Percentiles rank a stretch among this genome's conserved stretches.
Conservation (phyloP, 2,329 filamentous ascomycete species). For the Chrysosporium queenslandicum region DNA sequence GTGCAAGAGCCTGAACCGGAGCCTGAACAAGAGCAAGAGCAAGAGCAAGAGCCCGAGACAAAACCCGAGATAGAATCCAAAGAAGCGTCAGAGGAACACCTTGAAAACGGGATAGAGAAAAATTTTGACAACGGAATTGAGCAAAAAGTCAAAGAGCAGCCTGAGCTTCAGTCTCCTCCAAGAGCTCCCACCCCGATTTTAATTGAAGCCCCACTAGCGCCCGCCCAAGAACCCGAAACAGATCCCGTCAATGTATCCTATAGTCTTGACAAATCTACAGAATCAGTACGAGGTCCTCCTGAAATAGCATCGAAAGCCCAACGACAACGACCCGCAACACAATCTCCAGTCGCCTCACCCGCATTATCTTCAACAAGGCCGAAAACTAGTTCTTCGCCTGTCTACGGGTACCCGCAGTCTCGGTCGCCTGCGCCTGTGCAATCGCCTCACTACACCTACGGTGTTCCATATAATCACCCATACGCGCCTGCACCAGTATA, state of each 20-base stretch:
- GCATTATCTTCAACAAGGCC: constrained; percentile 13
- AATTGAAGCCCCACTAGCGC: constrained; percentile 2
- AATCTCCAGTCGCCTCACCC: constrained; percentile 11
- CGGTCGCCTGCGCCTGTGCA: constrained; percentile 19
- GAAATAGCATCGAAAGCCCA: constrained; percentile 11
- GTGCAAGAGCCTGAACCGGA: not conserved
- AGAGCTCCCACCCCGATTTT: not conserved
- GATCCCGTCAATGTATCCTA: constrained; percentile 12
- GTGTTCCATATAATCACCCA: constrained; percentile 29
- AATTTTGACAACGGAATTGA: not conserved
- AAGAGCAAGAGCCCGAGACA: not conserved
- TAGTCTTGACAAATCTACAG: constrained; percentile 10
- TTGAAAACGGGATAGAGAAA: not conserved
- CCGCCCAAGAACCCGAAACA: not conserved
- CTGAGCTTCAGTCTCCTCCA: not conserved
- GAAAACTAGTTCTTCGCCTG: constrained; percentile 14
- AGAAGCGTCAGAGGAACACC: not conserved
- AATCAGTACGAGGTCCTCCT: constrained; percentile 5
- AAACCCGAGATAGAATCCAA: not conserved
- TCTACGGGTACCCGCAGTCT: constrained; percentile 21
- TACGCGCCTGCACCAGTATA: constrained; percentile 32
- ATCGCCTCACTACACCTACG: constrained; percentile 19
- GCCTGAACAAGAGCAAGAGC: too few relatives aligned
- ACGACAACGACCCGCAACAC: constrained; percentile 7
- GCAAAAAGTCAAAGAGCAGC: not conserved